Evolutionary conservation across 257 asterid species (phyloP).

Genomic region (Coffea eugenioides): DNA sequence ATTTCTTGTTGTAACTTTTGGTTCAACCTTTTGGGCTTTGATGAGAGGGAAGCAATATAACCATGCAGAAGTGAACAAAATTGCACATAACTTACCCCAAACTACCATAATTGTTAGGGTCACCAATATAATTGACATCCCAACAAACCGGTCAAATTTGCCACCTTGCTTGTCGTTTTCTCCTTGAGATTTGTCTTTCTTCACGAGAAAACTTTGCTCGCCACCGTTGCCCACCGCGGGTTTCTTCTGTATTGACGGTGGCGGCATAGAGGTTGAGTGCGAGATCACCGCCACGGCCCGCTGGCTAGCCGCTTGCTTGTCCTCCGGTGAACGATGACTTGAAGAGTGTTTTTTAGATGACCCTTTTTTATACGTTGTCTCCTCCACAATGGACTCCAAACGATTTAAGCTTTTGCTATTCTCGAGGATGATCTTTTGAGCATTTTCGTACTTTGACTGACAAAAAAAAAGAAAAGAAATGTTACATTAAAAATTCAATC

Average conservation of each 20-base stretch:
- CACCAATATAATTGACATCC: constrained; percentile 30
- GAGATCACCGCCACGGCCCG: not conserved
- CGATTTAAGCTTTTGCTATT: constrained; percentile 21
- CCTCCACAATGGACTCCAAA: not conserved
- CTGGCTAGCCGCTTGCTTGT: constrained; percentile 4
- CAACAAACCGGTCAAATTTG: constrained; percentile 25
- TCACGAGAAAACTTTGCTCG: not conserved
- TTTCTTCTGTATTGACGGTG: not conserved
- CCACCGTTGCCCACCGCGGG: not conserved
- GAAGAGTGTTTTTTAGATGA: not conserved
- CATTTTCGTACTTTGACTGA: constrained; percentile 19
- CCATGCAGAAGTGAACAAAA: constrained; percentile 40
- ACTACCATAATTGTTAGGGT: constrained; percentile 32
- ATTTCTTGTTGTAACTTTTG: not conserved
- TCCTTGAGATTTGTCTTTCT: not conserved
- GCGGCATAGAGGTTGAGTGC: constrained; percentile 24
- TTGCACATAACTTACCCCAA: constrained; percentile 45
- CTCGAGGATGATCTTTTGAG: constrained; percentile 15
- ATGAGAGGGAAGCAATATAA: constrained; percentile 28
- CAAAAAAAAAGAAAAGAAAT: not conserved
- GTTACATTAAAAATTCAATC: not conserved
- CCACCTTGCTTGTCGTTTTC: not conserved
- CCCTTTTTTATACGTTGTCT: constrained; percentile 7
- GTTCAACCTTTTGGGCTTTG: not conserved
- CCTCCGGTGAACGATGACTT: constrained; percentile 3